Base-by-base conservation (phyloP, 306 rosid genomes). In the Dalbergia cochinchinensis region DNA sequence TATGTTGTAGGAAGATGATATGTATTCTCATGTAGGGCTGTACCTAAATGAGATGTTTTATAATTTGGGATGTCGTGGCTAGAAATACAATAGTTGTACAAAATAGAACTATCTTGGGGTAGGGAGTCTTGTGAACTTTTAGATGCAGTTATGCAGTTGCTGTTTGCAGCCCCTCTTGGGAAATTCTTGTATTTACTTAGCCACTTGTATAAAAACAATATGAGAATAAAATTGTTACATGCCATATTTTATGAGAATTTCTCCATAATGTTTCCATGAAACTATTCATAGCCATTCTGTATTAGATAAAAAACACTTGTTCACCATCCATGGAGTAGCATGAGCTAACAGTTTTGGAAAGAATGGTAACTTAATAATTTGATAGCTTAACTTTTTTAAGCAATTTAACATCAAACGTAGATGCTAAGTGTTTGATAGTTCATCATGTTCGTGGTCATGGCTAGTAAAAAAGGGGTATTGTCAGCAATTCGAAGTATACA, bases 1-100 rank as follows among this genome's bases (percentile, higher is more conserved):
- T 12, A 47, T 66, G 65, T 74, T 74, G 67, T 50, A 53, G 64
- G 14, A 66, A 35, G 50, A 60, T 69, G 45, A 69, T 60, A 50
- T 79, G 55, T n/a, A 18, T 65, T 60, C 22, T 33, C 4, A 5
- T 9, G 34, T 59, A 51, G 8, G 57, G 10, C 63, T 76, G 82
- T 71, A 77, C 65, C 47, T 37, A 48, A 20, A 76, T 59, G 9
- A 55, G 0, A 34, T 31, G 53, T 15, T 65, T 31, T 72, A 55
- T 72, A 45, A 55, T 48, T 53, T 73, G 65, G 68, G 37, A 68
- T 20, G 5, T 2, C 13, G 35, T 61, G 68, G 68, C 69, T 78
- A 33, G 7, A 22, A 65, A n/a, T 63, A 22, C 22, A 64, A 54
- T 22, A 51, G 54, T 65, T 77, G 34, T 10, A 50, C 65, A 65